Percentiles rank a stretch among this genome's conserved stretches.
phyloP scores from a whole-genome alignment of 805 yeast species.

The Geotrichum ghanense region DNA sequence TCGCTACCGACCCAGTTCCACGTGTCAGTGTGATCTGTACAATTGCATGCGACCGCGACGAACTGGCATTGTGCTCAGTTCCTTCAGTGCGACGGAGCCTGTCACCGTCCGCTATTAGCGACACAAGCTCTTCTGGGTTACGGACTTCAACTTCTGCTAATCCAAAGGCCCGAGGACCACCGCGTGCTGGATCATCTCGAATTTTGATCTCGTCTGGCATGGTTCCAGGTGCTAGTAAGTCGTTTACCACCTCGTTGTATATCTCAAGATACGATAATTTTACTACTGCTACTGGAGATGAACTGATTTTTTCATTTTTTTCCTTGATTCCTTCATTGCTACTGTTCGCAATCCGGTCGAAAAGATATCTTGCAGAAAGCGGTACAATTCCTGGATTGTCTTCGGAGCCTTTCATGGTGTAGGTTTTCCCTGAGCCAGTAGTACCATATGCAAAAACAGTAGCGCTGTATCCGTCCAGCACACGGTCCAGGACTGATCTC shows the following conservation, averaged over 20 bases:
- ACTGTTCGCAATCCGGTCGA: slow-evolving; percentile 28
- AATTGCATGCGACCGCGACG: slow-evolving; percentile 88
- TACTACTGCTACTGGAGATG: slow-evolving; percentile 47
- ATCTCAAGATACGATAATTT: slow-evolving; percentile 71
- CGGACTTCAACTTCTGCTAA: slow-evolving; percentile 49
- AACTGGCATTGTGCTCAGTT: slow-evolving; percentile 78
- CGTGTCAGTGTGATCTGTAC: slow-evolving; percentile 50
- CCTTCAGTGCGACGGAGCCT: slow-evolving; percentile 66
- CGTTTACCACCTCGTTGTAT: slow-evolving; percentile 78
- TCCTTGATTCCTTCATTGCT: slow-evolving; percentile 42
- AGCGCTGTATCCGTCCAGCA: slow-evolving; percentile 67
- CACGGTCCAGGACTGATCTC: slow-evolving; percentile 39
- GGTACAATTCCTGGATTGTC: slow-evolving; percentile 62
- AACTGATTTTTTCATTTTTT: slow-evolving; percentile 39
- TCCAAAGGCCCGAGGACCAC: slow-evolving; percentile 59
- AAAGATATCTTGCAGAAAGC: slow-evolving; percentile 51
- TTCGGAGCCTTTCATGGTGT: slow-evolving; percentile 66
- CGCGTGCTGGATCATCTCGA: slow-evolving; percentile 56
- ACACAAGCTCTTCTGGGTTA: slow-evolving; percentile 48
- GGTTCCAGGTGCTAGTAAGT: slow-evolving; percentile 38
- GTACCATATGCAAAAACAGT: slow-evolving; percentile 90
- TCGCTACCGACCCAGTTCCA: slow-evolving; percentile 47
- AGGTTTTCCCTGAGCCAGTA: slow-evolving; percentile 91
- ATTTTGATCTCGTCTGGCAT: slow-evolving; percentile 47
- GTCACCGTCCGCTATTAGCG: slow-evolving; percentile 59